Evolutionary conservation across 2,329 filamentous ascomycete genomes (phyloP), one percentile per base, ranked within the genome.

Genomic region (Botrytis galanthina): DNA sequence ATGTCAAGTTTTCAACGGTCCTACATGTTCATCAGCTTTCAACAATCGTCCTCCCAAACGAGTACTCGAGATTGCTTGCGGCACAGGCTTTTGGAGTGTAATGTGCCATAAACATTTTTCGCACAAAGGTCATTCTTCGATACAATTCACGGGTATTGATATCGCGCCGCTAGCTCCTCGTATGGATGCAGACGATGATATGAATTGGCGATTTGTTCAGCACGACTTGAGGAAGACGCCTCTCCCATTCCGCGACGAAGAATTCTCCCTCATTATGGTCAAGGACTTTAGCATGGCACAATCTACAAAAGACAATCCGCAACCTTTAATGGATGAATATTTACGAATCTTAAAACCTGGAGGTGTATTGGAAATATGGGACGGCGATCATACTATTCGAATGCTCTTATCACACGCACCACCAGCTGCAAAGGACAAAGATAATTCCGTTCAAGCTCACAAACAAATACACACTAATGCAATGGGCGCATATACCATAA

Each of bases 131-230:
- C 87, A 92, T 79, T 83, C 86, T 7, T 87, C 90, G 74, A 90
- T 97, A 35, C 88, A 89, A 8, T 97, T 97, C 80, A 93, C 92
- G 0, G 95, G 94, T 1, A 83, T 97, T 59, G 94, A 97, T 80
- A 89, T 97, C 73, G 92, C 92, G 14, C 91, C 92, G 7, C 82
- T 95, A 37, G 90, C 92, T 12, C 87, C 88, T 48, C 87, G 90
- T 77, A 80, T 91, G 77, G 84, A 86, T 78, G 85, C 85, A 6
- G 87, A 89, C 76, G 90, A 91, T 78, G 93, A 93, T 66, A 92
- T 97, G 86, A 91, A 93, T 76, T 97, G 94, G 94, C 90, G 86
- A 18, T 98, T 97, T 81, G 89, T 97, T 71, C 92, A 95, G 80
- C 94, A 97, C 81, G 95, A 98, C 82, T 83, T 97, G 76, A 91